These are phyloP conservation scores for Dictyostelium purpureum DNA, from an alignment of 78 protist genomes.

Conservation along the genomic window DNA sequence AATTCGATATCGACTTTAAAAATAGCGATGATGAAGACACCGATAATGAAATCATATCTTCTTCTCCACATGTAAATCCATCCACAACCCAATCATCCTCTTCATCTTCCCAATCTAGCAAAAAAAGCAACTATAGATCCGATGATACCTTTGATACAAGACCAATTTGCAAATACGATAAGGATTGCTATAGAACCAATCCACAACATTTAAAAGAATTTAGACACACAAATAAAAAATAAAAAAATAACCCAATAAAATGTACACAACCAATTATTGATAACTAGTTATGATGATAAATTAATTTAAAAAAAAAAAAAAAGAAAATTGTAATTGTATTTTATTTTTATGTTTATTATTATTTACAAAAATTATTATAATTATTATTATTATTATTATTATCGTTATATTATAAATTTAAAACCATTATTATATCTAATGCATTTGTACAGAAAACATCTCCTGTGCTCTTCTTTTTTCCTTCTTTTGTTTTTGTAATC, in stretches of 20 bases:
- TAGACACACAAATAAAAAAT: conserved; percentile 39
- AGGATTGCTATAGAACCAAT: conserved; percentile 67
- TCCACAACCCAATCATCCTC: neutral
- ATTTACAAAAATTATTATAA: neutral
- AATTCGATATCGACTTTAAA: neutral
- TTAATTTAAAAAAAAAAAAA: no score
- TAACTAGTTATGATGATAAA: no score
- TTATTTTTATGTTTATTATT: neutral
- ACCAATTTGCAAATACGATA: conserved; percentile 57
- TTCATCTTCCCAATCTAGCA: no score
- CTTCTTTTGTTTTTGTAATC: neutral
- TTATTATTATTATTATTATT: neutral
- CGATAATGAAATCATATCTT: neutral
- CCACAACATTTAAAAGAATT: conserved; percentile 62
- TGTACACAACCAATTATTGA: no score
- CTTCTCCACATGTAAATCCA: neutral
- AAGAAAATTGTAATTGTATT: no score
- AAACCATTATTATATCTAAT: no score
- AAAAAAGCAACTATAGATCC: neutral
- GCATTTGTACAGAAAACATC: conserved; percentile 4
- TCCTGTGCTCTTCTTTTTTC: neutral
- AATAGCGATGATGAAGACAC: neutral
- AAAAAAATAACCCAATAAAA: no score
- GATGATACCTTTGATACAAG: conserved; percentile 1
- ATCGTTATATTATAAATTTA: no score